Conservation (phyloP, 1,284 basidiomycete species). For the Trichosporon asahii region DNA sequence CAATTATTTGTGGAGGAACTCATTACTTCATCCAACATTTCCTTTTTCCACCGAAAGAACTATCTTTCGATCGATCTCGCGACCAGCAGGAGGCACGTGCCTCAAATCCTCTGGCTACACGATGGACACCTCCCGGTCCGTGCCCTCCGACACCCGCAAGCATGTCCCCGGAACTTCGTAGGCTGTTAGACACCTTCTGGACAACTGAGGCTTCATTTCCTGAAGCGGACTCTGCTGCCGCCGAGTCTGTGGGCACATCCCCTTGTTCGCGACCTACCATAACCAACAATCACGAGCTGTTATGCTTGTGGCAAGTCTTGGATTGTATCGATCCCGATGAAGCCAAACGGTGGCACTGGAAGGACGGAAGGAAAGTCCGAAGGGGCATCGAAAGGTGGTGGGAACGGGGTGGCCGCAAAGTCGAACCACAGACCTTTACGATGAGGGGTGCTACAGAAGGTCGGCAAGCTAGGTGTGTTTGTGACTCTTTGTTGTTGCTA, state of each 20-base stretch:
- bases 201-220: slow-evolving; percentile 37
- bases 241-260: slow-evolving; percentile 31
- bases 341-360: slow-evolving; percentile 90
- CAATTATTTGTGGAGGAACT: slow-evolving; percentile 91
- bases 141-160: slow-evolving; percentile 42
- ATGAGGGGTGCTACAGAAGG: not conserved
- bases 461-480: not conserved
- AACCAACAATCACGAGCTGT: slow-evolving; percentile 42
- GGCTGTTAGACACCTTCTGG: slow-evolving; percentile 47
- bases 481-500: not conserved
- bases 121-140: slow-evolving; percentile 36
- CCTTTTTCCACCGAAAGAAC: slow-evolving; percentile 65
- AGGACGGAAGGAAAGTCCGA: slow-evolving; percentile 83
- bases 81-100: not conserved
- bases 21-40: slow-evolving; percentile 94
- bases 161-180: slow-evolving; percentile 16
- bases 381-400: slow-evolving; percentile 74
- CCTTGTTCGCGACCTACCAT: not conserved
- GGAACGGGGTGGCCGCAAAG: not conserved
- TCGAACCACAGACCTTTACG: not conserved
- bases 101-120: not conserved
- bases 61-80: slow-evolving; percentile 51
- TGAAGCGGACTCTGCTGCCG: not conserved
- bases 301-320: slow-evolving; percentile 67
- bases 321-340: slow-evolving; percentile 68